Percentiles rank a stretch among this genome's conserved stretches.
Conservation (phyloP, 306 rosid species). For the Prunus dulcis region DNA sequence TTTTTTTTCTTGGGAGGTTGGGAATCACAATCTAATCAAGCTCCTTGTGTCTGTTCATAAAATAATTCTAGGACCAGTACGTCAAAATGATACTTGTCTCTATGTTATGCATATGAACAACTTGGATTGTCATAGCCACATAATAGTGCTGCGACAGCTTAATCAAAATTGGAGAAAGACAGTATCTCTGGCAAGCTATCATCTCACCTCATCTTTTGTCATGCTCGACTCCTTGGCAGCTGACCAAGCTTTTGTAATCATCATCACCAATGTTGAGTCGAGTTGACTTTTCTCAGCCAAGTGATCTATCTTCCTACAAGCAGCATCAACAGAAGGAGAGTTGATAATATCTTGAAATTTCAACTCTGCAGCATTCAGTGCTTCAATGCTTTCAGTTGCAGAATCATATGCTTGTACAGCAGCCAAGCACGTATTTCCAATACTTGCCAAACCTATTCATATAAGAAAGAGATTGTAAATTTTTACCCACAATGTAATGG, state of each 20-base stretch:
- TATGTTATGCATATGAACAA: not conserved
- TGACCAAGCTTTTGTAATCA: slow-evolving; percentile 98
- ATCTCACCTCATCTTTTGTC: slow-evolving; percentile 80
- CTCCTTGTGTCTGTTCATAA: not conserved
- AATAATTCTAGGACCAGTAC: not conserved
- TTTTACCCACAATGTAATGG: not conserved
- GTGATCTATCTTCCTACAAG: slow-evolving; percentile 89
- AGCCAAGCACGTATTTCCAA: slow-evolving; percentile 75
- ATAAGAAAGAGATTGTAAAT: slow-evolving; percentile 5
- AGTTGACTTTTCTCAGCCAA: slow-evolving; percentile 87
- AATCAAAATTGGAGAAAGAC: not conserved
- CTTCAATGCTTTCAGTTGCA: slow-evolving; percentile 75
- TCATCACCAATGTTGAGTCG: slow-evolving; percentile 82
- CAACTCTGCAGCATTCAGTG: slow-evolving; percentile 79
- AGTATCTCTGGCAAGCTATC: not conserved
- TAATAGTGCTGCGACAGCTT: not conserved
- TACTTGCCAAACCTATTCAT: slow-evolving; percentile 55
- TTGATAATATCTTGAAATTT: slow-evolving; percentile 86
- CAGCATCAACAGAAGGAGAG: slow-evolving; percentile 82
- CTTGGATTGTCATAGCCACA: not conserved
- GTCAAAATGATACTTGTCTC: not conserved
- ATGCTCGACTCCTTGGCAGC: slow-evolving; percentile 87
- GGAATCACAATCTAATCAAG: not conserved
- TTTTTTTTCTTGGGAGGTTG: not conserved
- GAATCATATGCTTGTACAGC: slow-evolving; percentile 83